phyloP scores from a whole-genome alignment of 2,329 filamentous ascomycete species.

The Cercospora janseana region DNA sequence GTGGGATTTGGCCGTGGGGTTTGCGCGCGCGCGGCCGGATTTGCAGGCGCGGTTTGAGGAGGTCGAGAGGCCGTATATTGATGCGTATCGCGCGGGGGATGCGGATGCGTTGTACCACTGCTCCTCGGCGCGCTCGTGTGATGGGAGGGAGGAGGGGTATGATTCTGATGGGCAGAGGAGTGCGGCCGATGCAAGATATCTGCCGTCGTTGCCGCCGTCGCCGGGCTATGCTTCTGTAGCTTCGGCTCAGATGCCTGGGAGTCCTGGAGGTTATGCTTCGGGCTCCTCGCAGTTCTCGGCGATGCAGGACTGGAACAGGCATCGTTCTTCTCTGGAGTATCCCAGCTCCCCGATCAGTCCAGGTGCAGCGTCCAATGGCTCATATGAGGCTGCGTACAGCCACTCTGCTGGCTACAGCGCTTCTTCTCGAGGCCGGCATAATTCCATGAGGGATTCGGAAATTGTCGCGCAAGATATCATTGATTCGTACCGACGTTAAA shows the following conservation, averaged over 20 bases:
- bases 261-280: neutral
- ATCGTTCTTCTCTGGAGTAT: neutral
- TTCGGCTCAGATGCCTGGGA: neutral
- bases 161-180: neutral
- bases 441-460: neutral
- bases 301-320: neutral
- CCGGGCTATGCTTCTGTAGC: neutral
- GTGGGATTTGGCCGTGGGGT: conserved; percentile 18
- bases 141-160: conserved; percentile 2
- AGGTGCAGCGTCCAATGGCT: neutral
- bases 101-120: neutral
- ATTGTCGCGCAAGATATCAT: conserved; percentile 13
- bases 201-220: neutral
- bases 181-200: neutral
- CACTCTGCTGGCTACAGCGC: conserved; percentile 2
- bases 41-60: neutral
- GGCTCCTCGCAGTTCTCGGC: neutral
- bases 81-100: neutral
- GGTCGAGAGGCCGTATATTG: neutral
- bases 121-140: neutral
- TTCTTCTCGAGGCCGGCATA: neutral
- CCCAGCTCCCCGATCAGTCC: neutral
- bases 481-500: conserved; percentile 8
- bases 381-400: conserved; percentile 1
- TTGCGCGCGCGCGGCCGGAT: neutral